Conservation (phyloP, 78 protist genomes). For the Bigelowiella natans region DNA sequence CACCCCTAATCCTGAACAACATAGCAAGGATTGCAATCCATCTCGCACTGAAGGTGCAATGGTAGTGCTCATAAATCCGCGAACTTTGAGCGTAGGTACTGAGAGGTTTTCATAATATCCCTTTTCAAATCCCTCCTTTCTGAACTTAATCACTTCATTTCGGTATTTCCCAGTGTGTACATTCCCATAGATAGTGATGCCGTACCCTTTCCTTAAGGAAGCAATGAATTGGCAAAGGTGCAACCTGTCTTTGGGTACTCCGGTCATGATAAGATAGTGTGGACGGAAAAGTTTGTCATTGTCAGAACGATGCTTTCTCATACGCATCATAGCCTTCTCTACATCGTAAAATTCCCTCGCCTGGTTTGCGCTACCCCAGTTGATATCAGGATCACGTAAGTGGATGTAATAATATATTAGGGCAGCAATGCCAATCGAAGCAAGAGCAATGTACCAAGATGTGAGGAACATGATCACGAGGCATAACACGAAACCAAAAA, state of each 20-base stretch:
- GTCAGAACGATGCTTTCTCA: background rate
- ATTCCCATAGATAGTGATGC: no score
- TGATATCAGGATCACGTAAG: background rate
- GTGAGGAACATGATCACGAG: constrained; percentile 27
- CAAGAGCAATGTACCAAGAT: background rate
- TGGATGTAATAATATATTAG: background rate
- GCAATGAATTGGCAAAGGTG: background rate
- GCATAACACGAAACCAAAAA: constrained; percentile 15
- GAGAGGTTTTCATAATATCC: background rate
- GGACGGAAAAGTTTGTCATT: no score
- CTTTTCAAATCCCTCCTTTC: no score
- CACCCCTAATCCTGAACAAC: background rate
- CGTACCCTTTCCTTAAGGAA: background rate
- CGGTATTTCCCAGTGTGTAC: no score
- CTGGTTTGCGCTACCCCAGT: background rate
- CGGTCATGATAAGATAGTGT: background rate
- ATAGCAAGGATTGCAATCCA: background rate
- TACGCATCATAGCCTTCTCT: background rate
- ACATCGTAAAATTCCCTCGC: background rate
- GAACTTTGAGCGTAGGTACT: background rate
- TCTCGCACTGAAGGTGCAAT: background rate
- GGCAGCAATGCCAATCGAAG: background rate
- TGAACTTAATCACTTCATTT: no score
- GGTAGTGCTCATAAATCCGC: background rate
- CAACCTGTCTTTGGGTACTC: background rate